phyloP scores from a whole-genome alignment of 1,284 basidiomycete genomes.

The Coniophora puteana region DNA sequence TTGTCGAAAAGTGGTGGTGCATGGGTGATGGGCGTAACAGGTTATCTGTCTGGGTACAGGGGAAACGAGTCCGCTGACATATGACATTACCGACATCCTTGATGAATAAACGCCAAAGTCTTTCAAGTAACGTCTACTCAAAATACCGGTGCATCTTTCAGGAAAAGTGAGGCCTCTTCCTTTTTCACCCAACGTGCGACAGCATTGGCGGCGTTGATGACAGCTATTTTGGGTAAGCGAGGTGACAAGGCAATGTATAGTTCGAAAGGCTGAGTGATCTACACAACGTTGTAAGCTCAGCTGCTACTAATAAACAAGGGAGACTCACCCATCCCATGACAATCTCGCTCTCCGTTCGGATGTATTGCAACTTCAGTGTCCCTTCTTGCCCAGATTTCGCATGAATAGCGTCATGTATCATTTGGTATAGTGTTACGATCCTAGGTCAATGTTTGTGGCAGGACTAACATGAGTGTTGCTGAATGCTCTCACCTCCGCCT shows the following conservation, averaged over 20 bases:
- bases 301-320: constrained; percentile 2
- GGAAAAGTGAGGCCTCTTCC: constrained; percentile 80
- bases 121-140: too few relatives aligned
- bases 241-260: constrained; percentile 85
- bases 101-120: too few relatives aligned
- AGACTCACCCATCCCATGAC: constrained; percentile 83
- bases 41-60: constrained; percentile 71
- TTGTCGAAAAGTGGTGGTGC: constrained; percentile 88
- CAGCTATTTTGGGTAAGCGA: constrained; percentile 79
- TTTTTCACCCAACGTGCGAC: constrained; percentile 89
- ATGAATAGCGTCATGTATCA: constrained; percentile 80
- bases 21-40: constrained; percentile 70
- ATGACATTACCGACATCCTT: too few relatives aligned
- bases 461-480: constrained; percentile 1
- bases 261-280: constrained; percentile 94
- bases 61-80: too few relatives aligned
- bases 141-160: constrained; percentile 86
- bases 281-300: constrained; percentile 1
- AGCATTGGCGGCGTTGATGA: constrained; percentile 83
- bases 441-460: constrained; percentile 33
- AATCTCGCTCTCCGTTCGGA: constrained; percentile 81
- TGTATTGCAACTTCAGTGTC: constrained; percentile 78
- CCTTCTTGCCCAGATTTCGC: constrained; percentile 77
- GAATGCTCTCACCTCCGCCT: constrained; percentile 46
- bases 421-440: constrained; percentile 81